phyloP scores from a whole-genome alignment of 805 yeast species.

The Candida jianshihensis region DNA sequence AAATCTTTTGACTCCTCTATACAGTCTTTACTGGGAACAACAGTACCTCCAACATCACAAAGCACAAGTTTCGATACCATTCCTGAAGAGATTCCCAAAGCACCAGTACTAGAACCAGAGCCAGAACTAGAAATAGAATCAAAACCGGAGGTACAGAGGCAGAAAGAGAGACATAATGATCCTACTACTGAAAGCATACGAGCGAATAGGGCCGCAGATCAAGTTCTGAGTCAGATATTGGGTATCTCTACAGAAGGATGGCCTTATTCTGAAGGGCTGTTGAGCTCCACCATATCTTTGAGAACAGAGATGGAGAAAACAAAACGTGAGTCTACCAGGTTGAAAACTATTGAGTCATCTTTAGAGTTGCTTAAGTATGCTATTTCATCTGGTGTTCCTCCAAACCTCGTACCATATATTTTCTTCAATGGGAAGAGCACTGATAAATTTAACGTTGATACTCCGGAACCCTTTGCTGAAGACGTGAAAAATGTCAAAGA shows the following conservation, averaged over 20 bases:
- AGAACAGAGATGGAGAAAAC: slow-evolving; percentile 36
- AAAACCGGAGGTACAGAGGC: no score
- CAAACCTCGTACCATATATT: slow-evolving; percentile 31
- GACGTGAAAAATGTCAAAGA: no score
- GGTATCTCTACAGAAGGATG: slow-evolving; percentile 18
- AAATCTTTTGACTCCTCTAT: slow-evolving; percentile 1
- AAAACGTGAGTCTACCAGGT: slow-evolving; percentile 28
- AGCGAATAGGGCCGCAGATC: not conserved
- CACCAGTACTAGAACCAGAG: no score
- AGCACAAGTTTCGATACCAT: not conserved
- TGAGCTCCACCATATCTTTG: slow-evolving; percentile 27
- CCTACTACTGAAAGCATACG: not conserved
- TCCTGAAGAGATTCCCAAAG: not conserved
- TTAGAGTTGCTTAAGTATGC: slow-evolving; percentile 32
- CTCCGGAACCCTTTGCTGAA: no score
- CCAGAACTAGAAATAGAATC: no score
- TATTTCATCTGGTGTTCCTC: slow-evolving; percentile 27
- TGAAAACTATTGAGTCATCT: slow-evolving; percentile 25
- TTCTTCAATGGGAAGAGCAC: slow-evolving; percentile 21
- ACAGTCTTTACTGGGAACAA: not conserved
- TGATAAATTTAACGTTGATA: no score
- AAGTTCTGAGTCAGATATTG: not conserved
- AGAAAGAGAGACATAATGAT: no score
- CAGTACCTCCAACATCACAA: not conserved
- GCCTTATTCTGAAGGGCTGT: slow-evolving; percentile 33